Base-by-base conservation (phyloP, 2,329 filamentous ascomycete species). In the Aspergillus fischeri region DNA sequence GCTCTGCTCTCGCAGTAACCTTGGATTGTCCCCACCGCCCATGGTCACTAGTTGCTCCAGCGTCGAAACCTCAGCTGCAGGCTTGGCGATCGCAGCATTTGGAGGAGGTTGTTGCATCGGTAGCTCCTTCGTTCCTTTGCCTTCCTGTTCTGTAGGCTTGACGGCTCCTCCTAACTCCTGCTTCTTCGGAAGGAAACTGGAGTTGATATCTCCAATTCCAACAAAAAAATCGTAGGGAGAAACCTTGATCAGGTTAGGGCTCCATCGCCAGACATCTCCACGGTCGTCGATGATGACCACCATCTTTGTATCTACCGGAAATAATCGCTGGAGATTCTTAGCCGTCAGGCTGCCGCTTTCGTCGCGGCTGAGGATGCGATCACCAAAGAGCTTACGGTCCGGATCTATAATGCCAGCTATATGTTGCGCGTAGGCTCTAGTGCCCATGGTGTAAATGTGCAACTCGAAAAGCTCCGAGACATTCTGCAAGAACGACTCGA, bases 381-480 rank as follows among this genome's bases (percentile, higher is more conserved):
- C 92, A 42, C 90, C 93, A 72, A 99, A 99, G 9, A 96, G 85
- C 70, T 88, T 92, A 62, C 88, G 85, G 35, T 93, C 86, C 0
- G 93, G 93, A 68, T 99, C 94, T 60, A 99, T 90, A 61, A 99
- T 93, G 65, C 89, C 88, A 41, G 92, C 92, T 65, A 99, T 95
- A 60, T 91, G 89, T 65, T 92, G 83, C 9, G 94, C 94, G 71
- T 99, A 99, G n/a, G 93, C 91, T 62, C 94, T 86, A 24, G 94
- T 99, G 56, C 93, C 94, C 94, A 99, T 99, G 47, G 94, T 99
- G 78, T 99, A 99, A 61, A 99, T 93, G 73, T 99, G 94, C 68
- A 97, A 81, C 77, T 99, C 94, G 76, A 94, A 99, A 67, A 94
- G 79, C 67, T 87, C 83, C 1, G 91, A 85, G 50, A 97, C 83